Evolutionary conservation across 2,329 filamentous ascomycete genomes (phyloP).

Genomic region (Apiospora malaysiana): DNA sequence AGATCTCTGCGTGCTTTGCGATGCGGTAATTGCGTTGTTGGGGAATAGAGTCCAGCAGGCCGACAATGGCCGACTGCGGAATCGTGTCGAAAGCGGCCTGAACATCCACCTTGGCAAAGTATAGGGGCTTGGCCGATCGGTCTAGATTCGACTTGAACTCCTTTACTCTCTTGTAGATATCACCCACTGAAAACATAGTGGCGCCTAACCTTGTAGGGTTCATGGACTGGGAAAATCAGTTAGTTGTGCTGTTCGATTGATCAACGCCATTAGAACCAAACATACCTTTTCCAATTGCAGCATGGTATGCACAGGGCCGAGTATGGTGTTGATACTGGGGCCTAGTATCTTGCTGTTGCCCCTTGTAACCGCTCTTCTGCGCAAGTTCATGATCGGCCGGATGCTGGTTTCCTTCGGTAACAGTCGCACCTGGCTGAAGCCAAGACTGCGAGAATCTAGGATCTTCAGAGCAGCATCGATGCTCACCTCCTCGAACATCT

Average conservation of each 20-base stretch:
- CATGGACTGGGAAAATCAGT: constrained; percentile 39
- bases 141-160: constrained; percentile 65
- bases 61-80: constrained; percentile 76
- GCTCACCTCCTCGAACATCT: constrained; percentile 81
- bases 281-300: constrained; percentile 79
- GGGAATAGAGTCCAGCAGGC: constrained; percentile 65
- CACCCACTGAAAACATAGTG: constrained; percentile 79
- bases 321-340: constrained; percentile 56
- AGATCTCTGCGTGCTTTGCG: constrained; percentile 75
- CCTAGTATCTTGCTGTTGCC: constrained; percentile 45
- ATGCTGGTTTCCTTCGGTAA: constrained; percentile 80
- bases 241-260: not conserved
- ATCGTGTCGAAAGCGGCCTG: constrained; percentile 95
- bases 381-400: constrained; percentile 87
- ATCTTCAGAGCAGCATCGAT: constrained; percentile 60
- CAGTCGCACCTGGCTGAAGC: constrained; percentile 79
- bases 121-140: constrained; percentile 56
- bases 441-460: constrained; percentile 68
- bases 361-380: constrained; percentile 62
- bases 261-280: not conserved
- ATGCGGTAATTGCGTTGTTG: constrained; percentile 70
- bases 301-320: constrained; percentile 77
- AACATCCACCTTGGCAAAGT: constrained; percentile 93
- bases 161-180: constrained; percentile 78
- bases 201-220: constrained; percentile 72